Evolutionary conservation across 2,329 filamentous ascomycete species (phyloP), one percentile per base, ranked within the genome.

Genomic region (Fusarium protoensiforme): DNA sequence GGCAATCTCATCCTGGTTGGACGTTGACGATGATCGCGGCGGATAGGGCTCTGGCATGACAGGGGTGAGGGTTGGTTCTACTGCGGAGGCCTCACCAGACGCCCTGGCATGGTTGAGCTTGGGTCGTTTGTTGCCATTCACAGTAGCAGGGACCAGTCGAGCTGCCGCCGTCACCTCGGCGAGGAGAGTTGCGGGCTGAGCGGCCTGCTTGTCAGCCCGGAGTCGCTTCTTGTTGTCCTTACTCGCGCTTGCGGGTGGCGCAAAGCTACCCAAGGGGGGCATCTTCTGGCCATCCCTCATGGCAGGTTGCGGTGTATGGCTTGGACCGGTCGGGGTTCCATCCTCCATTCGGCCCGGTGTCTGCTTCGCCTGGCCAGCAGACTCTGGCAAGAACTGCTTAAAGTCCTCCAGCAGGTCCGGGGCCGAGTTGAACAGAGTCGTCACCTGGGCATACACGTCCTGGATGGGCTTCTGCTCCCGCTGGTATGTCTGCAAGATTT

Each of bases 401-500:
- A 99, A 99, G 79, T 99, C 96, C 82, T 99, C 96, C 3, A 99
- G 87, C 14, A 99, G 90, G 83, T 99, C 96, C 6, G 96, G 96
- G 0, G 97, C 96, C 7, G 93, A 93, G 80, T 94, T 95, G 85
- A 99, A 99, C 1, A 99, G 87, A 35, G 93, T 93, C 1, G 97
- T 99, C 27, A 99, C 96, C 82, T 99, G 96, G 1, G 94, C 93
- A 81, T 99, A 99, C 4, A 99, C 96, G 82, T 99, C 96, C 81
- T 98, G 95, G 39, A 99, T 99, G 0, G 96, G 97, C 80, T 98
- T 98, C 61, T 96, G 97, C 82, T 99, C 96, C 65, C 96, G 91
- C 83, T 99, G 96, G 78, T 99, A 99, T 3, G 96, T 99, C 83
- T 99, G 96, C 53, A 99, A 86, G 57, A 99, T 99, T 81, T 99